Conservation (phyloP, 2,329 filamentous ascomycete species). For the Cladophialophora immunda region DNA sequence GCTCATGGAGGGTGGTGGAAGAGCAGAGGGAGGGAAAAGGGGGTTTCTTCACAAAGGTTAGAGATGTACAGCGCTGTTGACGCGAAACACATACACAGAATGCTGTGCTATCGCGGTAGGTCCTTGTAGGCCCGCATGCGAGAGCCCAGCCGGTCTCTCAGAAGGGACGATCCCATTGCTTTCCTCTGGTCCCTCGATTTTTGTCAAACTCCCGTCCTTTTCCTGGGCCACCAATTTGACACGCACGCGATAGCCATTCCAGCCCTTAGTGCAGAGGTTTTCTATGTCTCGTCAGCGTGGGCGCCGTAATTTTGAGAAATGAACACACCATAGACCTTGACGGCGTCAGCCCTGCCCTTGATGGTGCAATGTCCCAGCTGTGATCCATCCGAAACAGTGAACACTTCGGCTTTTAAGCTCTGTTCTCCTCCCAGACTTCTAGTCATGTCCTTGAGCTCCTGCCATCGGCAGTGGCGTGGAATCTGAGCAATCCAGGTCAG, state of each 20-base stretch:
- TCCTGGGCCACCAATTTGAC: constrained; percentile 32
- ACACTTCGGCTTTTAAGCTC: constrained; percentile 37
- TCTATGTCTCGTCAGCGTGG: constrained; percentile 21
- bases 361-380: constrained; percentile 38
- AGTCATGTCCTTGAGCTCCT: constrained; percentile 42
- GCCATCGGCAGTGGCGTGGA: constrained; percentile 41
- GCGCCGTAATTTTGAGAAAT: not conserved
- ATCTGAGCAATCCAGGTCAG: constrained; percentile 30
- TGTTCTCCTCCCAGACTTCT: constrained; percentile 33
- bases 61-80: not conserved
- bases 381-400: constrained; percentile 29
- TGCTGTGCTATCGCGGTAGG: not conserved
- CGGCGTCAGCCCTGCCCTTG: constrained; percentile 31
- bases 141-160: constrained; percentile 8
- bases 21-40: constrained; percentile 8
- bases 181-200: constrained; percentile 31
- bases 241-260: constrained; percentile 33
- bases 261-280: constrained; percentile 30
- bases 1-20: not conserved
- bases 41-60: constrained; percentile 4
- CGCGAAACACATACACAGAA: constrained; percentile 6
- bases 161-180: constrained; percentile 19
- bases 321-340: constrained; percentile 35
- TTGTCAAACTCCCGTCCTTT: constrained; percentile 31
- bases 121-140: constrained; percentile 6